These are phyloP conservation scores for Apophysomyces trapeziformis DNA, from an alignment of 371 early-diverging fungal genomes.

Conservation along the genomic window DNA sequence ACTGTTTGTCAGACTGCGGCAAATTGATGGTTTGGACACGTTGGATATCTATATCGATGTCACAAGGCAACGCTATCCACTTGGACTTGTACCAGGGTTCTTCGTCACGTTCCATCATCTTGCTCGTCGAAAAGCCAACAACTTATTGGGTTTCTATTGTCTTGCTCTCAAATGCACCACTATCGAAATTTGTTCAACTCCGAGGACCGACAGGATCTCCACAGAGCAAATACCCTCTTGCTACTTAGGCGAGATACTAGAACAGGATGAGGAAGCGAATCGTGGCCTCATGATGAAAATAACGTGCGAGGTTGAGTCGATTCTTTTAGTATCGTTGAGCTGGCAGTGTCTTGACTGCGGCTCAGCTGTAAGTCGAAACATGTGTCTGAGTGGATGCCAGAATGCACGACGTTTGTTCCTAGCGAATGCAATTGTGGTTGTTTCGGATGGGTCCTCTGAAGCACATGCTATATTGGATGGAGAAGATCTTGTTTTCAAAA, in stretches of 20 bases:
- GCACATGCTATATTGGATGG: constrained; percentile 33
- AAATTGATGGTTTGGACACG: constrained; percentile 26
- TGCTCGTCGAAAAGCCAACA: constrained; percentile 13
- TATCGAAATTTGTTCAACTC: constrained; percentile 12
- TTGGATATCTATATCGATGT: constrained; percentile 35
- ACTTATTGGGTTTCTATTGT: constrained; percentile 10
- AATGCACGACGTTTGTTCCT: constrained; percentile 19
- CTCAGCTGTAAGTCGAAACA: constrained; percentile 14
- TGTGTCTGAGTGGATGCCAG: constrained; percentile 31
- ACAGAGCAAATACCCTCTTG: constrained; percentile 10
- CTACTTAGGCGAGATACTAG: background rate
- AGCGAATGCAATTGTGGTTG: constrained; percentile 22
- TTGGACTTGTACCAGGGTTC: constrained; percentile 34
- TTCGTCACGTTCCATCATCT: constrained; percentile 26
- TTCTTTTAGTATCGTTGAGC: constrained; percentile 10
- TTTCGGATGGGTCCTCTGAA: constrained; percentile 30
- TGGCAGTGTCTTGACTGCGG: constrained; percentile 38
- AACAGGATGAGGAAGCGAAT: background rate
- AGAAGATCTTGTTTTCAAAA: constrained; percentile 27
- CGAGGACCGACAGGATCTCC: background rate
- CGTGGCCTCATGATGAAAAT: constrained; percentile 3
- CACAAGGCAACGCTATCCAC: constrained; percentile 22
- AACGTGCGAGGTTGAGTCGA: background rate
- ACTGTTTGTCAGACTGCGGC: constrained; percentile 34
- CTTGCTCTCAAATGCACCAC: constrained; percentile 3